Conservation (phyloP, 2,329 filamentous ascomycete species). For the Colletotrichum euphorbiae region DNA sequence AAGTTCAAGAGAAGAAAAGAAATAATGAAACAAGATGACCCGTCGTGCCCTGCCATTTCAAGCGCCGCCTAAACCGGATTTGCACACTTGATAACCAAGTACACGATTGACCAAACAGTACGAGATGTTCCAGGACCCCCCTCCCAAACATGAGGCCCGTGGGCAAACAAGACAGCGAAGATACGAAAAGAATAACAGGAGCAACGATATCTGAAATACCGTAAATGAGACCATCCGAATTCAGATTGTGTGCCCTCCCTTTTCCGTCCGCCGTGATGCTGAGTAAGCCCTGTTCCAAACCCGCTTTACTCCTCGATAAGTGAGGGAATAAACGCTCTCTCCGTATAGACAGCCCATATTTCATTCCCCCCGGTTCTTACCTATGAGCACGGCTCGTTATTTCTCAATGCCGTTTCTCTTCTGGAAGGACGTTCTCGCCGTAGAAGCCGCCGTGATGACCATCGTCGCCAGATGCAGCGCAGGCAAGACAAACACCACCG, state of each 20-base stretch:
- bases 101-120: background rate
- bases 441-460: constrained; percentile 63
- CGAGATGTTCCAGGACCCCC: background rate
- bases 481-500: constrained; percentile 68
- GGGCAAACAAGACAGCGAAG: background rate
- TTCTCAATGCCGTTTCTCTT: constrained; percentile 58
- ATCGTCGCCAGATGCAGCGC: constrained; percentile 59
- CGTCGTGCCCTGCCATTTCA: background rate
- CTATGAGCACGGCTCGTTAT: background rate
- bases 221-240: background rate
- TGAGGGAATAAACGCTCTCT: background rate
- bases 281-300: constrained; percentile 12
- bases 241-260: constrained; percentile 5
- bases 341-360: constrained; percentile 11
- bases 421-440: constrained; percentile 64
- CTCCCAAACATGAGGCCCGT: background rate
- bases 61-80: no score
- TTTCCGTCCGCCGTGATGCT: constrained; percentile 26
- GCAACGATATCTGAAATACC: constrained; percentile 13
- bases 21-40: no score
- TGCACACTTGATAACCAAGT: no score
- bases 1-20: no score
- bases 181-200: background rate
- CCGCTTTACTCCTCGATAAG: background rate
- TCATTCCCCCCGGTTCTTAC: background rate